Conservation (phyloP, 768 basidiomycete genomes). For the Naganishia vaughanmartiniae region DNA sequence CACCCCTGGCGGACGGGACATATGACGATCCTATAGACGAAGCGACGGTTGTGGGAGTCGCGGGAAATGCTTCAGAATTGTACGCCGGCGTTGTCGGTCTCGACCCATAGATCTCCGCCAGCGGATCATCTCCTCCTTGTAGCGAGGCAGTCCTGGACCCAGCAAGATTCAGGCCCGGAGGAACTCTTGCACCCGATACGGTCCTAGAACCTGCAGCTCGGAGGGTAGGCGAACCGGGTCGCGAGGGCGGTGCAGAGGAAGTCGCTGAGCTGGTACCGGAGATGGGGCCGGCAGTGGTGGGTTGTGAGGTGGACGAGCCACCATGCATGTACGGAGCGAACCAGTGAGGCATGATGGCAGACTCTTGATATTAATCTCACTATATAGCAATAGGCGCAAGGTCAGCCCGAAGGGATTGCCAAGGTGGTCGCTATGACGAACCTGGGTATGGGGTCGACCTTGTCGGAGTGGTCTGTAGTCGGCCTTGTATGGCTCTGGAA, state of each 20-base stretch:
- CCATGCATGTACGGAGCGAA: slow-evolving; percentile 19
- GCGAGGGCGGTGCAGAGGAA: slow-evolving; percentile 26
- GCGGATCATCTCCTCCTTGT: slow-evolving; percentile 10
- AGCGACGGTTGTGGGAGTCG: not conserved
- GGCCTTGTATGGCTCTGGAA: not conserved
- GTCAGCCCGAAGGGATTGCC: not conserved
- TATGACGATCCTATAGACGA: slow-evolving; percentile 7
- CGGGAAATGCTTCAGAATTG: slow-evolving; percentile 5
- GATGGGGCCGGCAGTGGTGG: not conserved
- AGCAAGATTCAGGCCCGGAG: not conserved
- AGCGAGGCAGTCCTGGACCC: not conserved
- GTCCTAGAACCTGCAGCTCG: not conserved
- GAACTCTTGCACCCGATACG: not conserved
- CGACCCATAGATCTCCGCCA: not conserved
- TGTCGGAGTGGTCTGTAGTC: not conserved
- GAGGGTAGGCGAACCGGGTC: slow-evolving; percentile 22
- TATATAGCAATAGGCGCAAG: not conserved
- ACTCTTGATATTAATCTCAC: not conserved
- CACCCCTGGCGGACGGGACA: not conserved
- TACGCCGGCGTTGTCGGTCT: slow-evolving; percentile 6
- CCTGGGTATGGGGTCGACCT: not conserved
- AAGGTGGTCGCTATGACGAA: not conserved
- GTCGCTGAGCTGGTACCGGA: slow-evolving; percentile 14
- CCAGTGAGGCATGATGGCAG: slow-evolving; percentile 24
- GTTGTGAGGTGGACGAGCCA: slow-evolving; percentile 8